Evolutionary conservation across 768 basidiomycete species (phyloP), one percentile per base, ranked within the genome.

Genomic region (Phylloporus sp.): DNA sequence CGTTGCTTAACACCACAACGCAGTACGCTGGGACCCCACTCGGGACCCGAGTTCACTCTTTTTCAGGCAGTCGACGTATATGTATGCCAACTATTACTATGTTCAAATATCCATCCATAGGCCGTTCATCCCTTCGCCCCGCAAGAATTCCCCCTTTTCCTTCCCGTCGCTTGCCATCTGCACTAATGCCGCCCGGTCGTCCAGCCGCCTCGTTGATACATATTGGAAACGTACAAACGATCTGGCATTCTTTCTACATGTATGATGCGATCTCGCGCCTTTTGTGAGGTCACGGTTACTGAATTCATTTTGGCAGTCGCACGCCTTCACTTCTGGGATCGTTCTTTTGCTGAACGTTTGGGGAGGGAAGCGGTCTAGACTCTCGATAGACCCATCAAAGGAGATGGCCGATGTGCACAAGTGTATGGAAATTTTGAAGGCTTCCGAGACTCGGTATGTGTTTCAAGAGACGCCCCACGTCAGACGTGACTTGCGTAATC

Each of bases 181-280:
- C 62, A 81, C 84, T n/a, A 91, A 90, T 50, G 82, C 90, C 1
- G 86, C 90, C 2, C 73, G 87, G 8, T 87, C 86, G 1, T 83
- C 78, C 48, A 78, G 77, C 31, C 86, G 84, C 58, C 75, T 92
- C 23, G 63, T 86, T 17, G 86, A 90, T 53, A 67, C 78, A 3
- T 74, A 78, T 42, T 66, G 73, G 39, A 67, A 59, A 40, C 67
- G 76, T 29, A 29, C 59, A 0, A 65, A 49, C 17, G 22, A 43
- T 40, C 48, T 15, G 22, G 27, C 58, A 38, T 59, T 61, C 42
- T 60, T 54, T 45, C 59, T 64, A 40, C 62, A 62, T 49, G 71
- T 71, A 45, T 23, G 60, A 31, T n/a, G 9, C n/a, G 15, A 17
- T 28, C 13, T 22, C 3, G 3, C 23, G 0, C 9, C 9, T 4